Base-by-base conservation (phyloP, 768 basidiomycete genomes). In the Phylloporus sp. region DNA sequence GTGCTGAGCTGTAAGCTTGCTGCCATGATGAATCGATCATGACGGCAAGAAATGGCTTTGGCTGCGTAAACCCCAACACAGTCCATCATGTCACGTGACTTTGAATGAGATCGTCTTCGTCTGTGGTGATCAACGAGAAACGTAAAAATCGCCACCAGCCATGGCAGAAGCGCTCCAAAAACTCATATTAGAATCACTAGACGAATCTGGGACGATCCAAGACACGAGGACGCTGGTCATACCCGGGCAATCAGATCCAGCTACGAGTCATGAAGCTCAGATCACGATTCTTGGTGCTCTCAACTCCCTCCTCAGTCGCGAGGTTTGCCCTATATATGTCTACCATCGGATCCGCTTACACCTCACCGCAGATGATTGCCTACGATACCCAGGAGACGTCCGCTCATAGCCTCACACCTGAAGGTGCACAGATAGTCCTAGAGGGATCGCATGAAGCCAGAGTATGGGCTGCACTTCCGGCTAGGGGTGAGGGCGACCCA, bases 401-500 rank as follows among this genome's bases (percentile, higher is more conserved):
- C 6, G 76, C 81, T 11, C 83, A 93, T 72, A 72, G 71, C 7
- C 78, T 91, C 34, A 92, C 91, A 13, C 66, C 79, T 1, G 96
- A 99, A 72, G 96, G 96, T 18, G 61, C 71, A 18, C 81, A 84
- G 57, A 88, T 97, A 54, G 80, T 82, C 20, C 66, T 75, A 32
- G 69, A 84, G 32, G 96, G 96, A 29, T 97, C 94, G 13, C 93
- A 97, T 66, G 96, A 99, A 72, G 91, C 86, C 38, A 82, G 90
- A 47, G 91, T 98, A 27, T 99, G 95, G 95, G 72, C 77, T 38
- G 90, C 80, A 18, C 73, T 95, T 5, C 88, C 90, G 7, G 53
- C 59, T 5, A 86, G 82, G 52, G 91, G 88, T 3, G 70, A 80
- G 48, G 87, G 85, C 3, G 55, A 71, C 31, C 83, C 91, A 9